A percentile compares a stretch with the other conserved stretches of the same genome.
These are phyloP conservation scores for Eucalyptus marginata DNA, from an alignment of 345 rosid genomes.

Conservation along the genomic window DNA sequence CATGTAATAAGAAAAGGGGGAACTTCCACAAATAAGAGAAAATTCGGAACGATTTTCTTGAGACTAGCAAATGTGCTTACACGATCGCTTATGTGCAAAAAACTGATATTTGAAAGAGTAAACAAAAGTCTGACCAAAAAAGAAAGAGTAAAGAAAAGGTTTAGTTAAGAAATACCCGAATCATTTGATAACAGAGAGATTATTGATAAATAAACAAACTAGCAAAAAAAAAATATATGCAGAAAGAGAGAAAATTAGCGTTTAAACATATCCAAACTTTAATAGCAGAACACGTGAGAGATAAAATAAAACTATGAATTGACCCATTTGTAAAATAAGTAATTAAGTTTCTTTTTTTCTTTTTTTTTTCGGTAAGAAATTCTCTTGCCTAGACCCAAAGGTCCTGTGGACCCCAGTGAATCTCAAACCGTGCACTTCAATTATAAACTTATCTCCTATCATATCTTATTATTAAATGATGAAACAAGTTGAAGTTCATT, in stretches of 20 bases:
- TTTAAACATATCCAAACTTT: not conserved
- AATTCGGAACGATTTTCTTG: not conserved
- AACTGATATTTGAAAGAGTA: not conserved
- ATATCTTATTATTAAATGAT: not conserved
- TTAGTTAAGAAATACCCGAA: not conserved
- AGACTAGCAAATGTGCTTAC: not conserved
- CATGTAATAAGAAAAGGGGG: not conserved
- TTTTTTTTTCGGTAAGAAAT: not conserved
- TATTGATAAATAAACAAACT: not conserved
- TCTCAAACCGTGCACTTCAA: not conserved
- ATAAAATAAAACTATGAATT: not conserved
- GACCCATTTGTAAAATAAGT: too few species aligned
- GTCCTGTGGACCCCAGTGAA: not conserved
- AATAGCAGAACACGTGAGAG: accelerated
- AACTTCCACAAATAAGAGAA: not conserved
- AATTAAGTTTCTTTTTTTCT: too few species aligned
- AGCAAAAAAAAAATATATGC: accelerated
- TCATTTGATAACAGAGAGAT: not conserved
- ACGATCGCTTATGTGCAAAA: not conserved
- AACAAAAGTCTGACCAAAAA: too few species aligned
- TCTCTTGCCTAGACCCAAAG: not conserved
- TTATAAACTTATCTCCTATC: not conserved
- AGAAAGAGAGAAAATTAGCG: not conserved
- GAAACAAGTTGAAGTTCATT: not conserved
- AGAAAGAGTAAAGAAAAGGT: not conserved